A percentile compares a stretch with the other conserved stretches of the same genome.
Evolutionary conservation across 345 rosid species (phyloP).

Genomic region (Theobroma cacao): DNA sequence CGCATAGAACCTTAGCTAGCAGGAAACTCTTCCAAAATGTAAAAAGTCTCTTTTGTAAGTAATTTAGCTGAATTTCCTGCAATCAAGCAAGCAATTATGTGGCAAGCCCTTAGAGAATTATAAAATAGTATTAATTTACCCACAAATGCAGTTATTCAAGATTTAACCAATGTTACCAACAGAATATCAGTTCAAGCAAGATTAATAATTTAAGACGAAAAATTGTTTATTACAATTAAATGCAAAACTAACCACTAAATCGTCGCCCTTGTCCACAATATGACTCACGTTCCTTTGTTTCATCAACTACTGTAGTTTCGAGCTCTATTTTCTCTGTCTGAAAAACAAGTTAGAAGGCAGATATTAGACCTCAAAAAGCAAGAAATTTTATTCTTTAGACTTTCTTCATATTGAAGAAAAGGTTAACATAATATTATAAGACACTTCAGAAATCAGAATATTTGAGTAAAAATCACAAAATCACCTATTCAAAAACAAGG

Average conservation of each 20-base stretch:
- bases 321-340: slow-evolving; percentile 97
- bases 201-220: neutral
- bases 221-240: slow-evolving; percentile 1
- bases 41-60: neutral
- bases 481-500: neutral
- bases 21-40: neutral
- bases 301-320: slow-evolving; percentile 97
- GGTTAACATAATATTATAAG: neutral
- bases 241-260: slow-evolving; percentile 71
- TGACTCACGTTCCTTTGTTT: slow-evolving; percentile 91
- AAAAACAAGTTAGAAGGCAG: slow-evolving; percentile 20
- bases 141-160: neutral
- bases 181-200: neutral
- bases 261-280: slow-evolving; percentile 88
- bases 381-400: neutral
- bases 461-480: neutral
- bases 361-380: neutral
- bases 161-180: neutral
- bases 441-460: too few species aligned
- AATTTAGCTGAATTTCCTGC: neutral
- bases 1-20: neutral
- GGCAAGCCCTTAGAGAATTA: neutral
- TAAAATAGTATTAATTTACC: neutral
- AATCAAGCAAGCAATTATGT: neutral
- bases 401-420: slow-evolving; percentile 8